Base-by-base conservation (phyloP, 257 asterid genomes). In the Lycium ferocissimum region DNA sequence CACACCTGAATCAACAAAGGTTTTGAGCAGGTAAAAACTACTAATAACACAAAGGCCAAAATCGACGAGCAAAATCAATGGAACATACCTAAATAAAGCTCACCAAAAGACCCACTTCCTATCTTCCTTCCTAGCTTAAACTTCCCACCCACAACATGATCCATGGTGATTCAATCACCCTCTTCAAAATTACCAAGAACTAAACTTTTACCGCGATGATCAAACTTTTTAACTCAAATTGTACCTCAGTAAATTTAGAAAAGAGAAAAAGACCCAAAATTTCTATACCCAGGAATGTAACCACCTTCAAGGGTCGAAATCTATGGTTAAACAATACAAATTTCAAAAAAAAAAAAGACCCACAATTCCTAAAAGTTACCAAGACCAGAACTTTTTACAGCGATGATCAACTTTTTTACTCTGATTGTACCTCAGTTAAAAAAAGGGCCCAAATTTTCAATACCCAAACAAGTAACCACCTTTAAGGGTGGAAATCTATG, bases 91-190 rank as follows among this genome's bases (percentile, higher is more conserved):
- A 96, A 87, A 91, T 92, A 96, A 84, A 96, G 96, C 88, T 96
- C 99, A 83, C 99, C 99, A 89, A 96, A 96, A 75, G 99, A 96
- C 84, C 99, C 99, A 87, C 98, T 89, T 84, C 98, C 98, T 91
- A 96, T 96, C 91, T 96, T 96, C 90, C 98, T 93, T 82, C 98
- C 98, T 88, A 94, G 93, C 96, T 93, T 96, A 92, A 92, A 96
- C 86, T 94, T 96, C 14, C 97, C 98, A 88, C 98, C 98, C 76
- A 96, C 97, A 72, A 91, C 93, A 83, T 91, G 95, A 90, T 93
- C 98, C 98, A 95, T 94, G 86, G 81, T 82, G 84, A 88, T 53
- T 33, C 65, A 82, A 78, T 51, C 49, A 72, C 18, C 56, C 18
- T 43, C 66, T 69, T 53, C 81, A 26, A 70, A 67, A 20, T 66